Conservation (phyloP, 495 filamentous ascomycete genomes). For the Hyaloscypha hepaticicola region DNA sequence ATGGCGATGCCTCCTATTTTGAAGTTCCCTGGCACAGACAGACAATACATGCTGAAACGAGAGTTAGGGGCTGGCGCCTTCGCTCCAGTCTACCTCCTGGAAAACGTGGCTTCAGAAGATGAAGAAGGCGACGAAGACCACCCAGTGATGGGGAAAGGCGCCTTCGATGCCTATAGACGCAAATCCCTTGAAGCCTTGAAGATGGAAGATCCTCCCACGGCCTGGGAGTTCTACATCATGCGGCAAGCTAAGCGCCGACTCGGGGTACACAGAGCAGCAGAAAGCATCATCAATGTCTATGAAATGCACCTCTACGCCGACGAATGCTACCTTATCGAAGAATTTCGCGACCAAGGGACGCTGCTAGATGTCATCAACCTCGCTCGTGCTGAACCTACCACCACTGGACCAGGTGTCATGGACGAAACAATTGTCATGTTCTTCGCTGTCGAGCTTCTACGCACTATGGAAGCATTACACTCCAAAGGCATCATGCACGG, state of each 20-base stretch:
- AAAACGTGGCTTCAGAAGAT: slow-evolving; percentile 56
- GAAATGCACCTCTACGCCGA: slow-evolving; percentile 86
- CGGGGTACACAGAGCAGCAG: slow-evolving; percentile 62
- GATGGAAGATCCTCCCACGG: slow-evolving; percentile 81
- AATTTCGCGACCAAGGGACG: slow-evolving; percentile 87
- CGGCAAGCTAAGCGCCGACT: slow-evolving; percentile 74
- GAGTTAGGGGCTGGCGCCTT: slow-evolving; percentile 92
- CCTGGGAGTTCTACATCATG: slow-evolving; percentile 98
- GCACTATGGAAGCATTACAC: slow-evolving; percentile 87
- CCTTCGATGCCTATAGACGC: slow-evolving; percentile 48
- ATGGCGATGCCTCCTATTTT: slow-evolving; percentile 61
- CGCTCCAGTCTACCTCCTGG: slow-evolving; percentile 88
- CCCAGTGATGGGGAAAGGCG: slow-evolving; percentile 48
- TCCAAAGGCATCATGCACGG: slow-evolving; percentile 79
- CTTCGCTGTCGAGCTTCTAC: slow-evolving; percentile 86
- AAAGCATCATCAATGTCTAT: slow-evolving; percentile 75
- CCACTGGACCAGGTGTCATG: slow-evolving; percentile 56
- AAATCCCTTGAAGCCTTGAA: slow-evolving; percentile 79
- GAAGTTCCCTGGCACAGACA: slow-evolving; percentile 59
- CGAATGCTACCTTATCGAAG: slow-evolving; percentile 82
- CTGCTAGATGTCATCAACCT: slow-evolving; percentile 90
- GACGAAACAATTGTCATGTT: slow-evolving; percentile 93
- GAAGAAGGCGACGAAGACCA: slow-evolving; percentile 41
- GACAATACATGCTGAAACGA: slow-evolving; percentile 73
- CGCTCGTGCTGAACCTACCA: slow-evolving; percentile 63